A percentile compares a stretch with the other conserved stretches of the same genome.
phyloP scores from a whole-genome alignment of 805 yeast genomes.

The Wilhelminamyces savonicus region DNA sequence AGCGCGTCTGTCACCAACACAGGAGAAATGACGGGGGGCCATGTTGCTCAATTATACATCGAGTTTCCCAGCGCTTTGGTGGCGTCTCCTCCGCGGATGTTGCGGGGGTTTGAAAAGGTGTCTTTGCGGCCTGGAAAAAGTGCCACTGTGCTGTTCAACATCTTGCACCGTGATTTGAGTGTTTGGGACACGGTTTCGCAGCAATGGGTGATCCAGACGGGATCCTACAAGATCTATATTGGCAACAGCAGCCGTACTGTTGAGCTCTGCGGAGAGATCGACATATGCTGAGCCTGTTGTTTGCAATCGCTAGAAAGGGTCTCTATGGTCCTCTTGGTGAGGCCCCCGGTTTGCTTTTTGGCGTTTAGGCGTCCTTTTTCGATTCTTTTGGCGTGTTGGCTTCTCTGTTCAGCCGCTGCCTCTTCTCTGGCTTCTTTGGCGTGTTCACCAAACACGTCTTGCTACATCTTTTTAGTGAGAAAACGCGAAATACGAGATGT shows the following conservation, averaged over 20 bases:
- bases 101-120: conserved; percentile 55
- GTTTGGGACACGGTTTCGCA: conserved; percentile 51
- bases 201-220: conserved; percentile 55
- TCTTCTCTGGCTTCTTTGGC: no score
- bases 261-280: conserved; percentile 42
- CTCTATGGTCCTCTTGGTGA: no score
- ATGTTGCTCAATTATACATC: conserved; percentile 48
- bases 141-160: conserved; percentile 32
- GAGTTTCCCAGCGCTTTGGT: conserved; percentile 42
- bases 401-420: no score
- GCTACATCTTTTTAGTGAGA: no score
- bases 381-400: no score
- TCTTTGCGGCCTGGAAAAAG: conserved; percentile 36
- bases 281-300: conserved; percentile 26
- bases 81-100: conserved; percentile 47
- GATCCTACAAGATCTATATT: conserved; percentile 46
- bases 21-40: conserved; percentile 41
- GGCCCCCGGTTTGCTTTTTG: no score
- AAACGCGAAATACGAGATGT: no score
- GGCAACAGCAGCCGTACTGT: conserved; percentile 44
- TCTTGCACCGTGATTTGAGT: conserved; percentile 48
- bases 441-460: no score
- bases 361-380: no score
- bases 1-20: conserved; percentile 41
- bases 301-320: no score